Evolutionary conservation across 2,329 filamentous ascomycete species (phyloP), one percentile per base, ranked within the genome.

Genomic region (Cadophora malorum): DNA sequence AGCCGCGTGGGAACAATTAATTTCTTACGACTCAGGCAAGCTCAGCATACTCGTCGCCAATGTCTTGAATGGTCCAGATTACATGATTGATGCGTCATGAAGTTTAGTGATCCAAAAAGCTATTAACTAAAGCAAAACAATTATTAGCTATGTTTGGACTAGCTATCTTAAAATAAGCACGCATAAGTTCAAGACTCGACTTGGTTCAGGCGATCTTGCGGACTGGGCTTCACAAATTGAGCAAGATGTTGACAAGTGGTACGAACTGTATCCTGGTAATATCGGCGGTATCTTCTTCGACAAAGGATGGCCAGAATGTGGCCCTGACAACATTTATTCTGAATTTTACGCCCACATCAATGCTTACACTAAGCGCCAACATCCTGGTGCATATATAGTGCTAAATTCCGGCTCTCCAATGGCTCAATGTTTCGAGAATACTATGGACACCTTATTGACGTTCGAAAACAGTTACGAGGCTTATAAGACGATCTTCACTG

Each of bases 261-360:
- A 70, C 55, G 16, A 59, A 38, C n/a, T 62, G 19, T 61, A 61
- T 33, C 19, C 25, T 21, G 14, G 14, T 61, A 73, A 35, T 14
- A 70, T 79, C 19, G 77, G 75, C 23, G 77, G 76, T 21, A 78
- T 79, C 68, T 78, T 79, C 61, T 79, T 78, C 61, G 74, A 79
- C 63, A 74, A 78, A 50, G 76, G 74, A 19, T 77, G 72, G 74
- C 66, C 63, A 9, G 67, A 75, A 62, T 79, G 76, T 58, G 75
- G 76, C 1, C 55, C 56, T 25, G 70, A 74, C 50, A 78, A 77
- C 68, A 23, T 69, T 12, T 77, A 76, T 63, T 70, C 70, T 4
- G 70, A 77, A 12, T 53, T 78, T 10, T 79, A 79, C 68, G 67
- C 47, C 1, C 64, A 69, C 33, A 74, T 76, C 70, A 75, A 71